Conservation (phyloP, 2,329 filamentous ascomycete genomes). For the Byssoonygena ceratinophila region DNA sequence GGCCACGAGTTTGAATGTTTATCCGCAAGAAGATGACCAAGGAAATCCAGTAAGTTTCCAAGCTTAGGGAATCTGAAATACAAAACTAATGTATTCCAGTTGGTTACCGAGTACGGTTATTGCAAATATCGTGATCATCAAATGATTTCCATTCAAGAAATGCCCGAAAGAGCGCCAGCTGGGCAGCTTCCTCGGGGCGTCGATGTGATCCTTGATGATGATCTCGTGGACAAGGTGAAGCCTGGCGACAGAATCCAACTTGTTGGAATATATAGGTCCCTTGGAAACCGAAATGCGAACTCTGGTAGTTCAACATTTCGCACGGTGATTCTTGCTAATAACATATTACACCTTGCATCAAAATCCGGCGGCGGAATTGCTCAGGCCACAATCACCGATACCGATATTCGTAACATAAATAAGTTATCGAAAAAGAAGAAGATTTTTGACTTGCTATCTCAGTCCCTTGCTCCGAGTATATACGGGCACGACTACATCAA, state of each 20-base stretch:
- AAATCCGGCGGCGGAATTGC: conserved; percentile 93
- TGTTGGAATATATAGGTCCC: conserved; percentile 87
- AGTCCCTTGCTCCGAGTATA: conserved; percentile 91
- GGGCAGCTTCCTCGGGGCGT: conserved; percentile 91
- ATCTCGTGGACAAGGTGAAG: conserved; percentile 88
- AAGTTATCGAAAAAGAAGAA: conserved; percentile 91
- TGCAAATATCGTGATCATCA: conserved; percentile 95
- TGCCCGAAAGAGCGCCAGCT: conserved; percentile 92
- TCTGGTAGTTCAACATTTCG: conserved; percentile 90
- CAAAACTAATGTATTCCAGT: conserved; percentile 27
- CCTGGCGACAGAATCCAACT: conserved; percentile 92
- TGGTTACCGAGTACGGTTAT: conserved; percentile 92
- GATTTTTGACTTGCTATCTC: conserved; percentile 81
- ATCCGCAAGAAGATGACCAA: conserved; percentile 85
- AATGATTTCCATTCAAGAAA: conserved; percentile 96
- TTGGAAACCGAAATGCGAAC: conserved; percentile 87
- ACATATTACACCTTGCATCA: conserved; percentile 84
- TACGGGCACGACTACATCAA: conserved; percentile 97
- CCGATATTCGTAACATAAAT: conserved; percentile 97
- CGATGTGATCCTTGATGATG: conserved; percentile 92
- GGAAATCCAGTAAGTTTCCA: conserved; percentile 58
- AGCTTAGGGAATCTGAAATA: conserved; percentile 2
- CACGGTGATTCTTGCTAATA: conserved; percentile 86
- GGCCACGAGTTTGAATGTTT: conserved; percentile 79
- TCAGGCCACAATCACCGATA: conserved; percentile 84